Evolutionary conservation across 2,329 filamentous ascomycete genomes (phyloP), one percentile per base, ranked within the genome.

Genomic region (Dothistroma pini): DNA sequence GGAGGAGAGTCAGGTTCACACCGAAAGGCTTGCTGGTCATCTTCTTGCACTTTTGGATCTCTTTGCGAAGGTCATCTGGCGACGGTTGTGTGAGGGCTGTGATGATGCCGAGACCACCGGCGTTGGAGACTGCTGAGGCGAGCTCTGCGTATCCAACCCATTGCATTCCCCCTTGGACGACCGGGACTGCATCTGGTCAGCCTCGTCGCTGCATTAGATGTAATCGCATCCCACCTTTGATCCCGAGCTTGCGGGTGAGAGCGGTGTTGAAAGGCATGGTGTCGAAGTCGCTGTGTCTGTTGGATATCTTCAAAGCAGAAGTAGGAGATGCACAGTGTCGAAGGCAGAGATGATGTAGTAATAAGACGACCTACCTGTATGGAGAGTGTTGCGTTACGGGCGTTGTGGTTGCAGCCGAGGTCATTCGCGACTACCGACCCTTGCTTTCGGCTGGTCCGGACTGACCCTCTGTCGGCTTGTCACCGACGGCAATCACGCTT

Each of bases 1-100:
- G 95, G 51, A 97, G 88, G 64, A 97, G 88, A 9, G 95, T 99
- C 69, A 97, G 85, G 80, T 99, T 99, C 70, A 97, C 93, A 72
- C 84, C 95, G 76, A 99, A 97, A 19, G 90, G 90, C 66, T 86
- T 83, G 64, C 82, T 81, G 60, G 90, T 95, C 81, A 97, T 86
- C 66, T 82, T 85, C 69, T 87, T 89, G 82, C 91, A 96, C 79
- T 86, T 88, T 66, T 85, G 88, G 78, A 99, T 99, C 80, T 99
- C 95, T 73, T 90, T 89, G 76, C 93, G 92, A 59, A 99, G 87
- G 74, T 91, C 92, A 76, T 92, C 90, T 53, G 95, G 93, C 16
- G 90, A 89, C 35, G 95, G 90, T 84, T 96, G 96, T 57, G 96
- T 97, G 72, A 97, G 87, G 53, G 89, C 90, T 32, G 90, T 95